A percentile compares a stretch with the other conserved stretches of the same genome.
Evolutionary conservation across 2,329 filamentous ascomycete species (phyloP).

Genomic region (Colletotrichum godetiae): DNA sequence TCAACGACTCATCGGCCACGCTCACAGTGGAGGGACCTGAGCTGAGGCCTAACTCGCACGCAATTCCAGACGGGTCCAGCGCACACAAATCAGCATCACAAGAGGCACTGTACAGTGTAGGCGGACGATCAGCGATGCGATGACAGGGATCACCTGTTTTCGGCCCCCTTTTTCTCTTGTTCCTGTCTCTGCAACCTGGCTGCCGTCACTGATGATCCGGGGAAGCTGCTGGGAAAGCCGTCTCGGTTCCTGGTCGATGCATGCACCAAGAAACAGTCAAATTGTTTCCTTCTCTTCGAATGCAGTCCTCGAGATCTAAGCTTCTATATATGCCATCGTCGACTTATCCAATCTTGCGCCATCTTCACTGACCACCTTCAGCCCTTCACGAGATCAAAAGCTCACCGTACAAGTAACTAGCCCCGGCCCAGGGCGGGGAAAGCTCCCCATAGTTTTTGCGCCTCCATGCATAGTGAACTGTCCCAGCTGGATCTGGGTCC

Average conservation of each 20-base stretch:
- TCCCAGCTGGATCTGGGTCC: conserved; percentile 15
- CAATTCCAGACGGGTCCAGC: neutral
- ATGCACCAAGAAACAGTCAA: neutral
- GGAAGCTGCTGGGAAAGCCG: conserved; percentile 25
- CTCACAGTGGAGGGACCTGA: neutral
- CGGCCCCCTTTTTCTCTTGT: conserved; percentile 13
- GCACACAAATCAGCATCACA: neutral
- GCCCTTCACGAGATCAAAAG: neutral
- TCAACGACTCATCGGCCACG: neutral
- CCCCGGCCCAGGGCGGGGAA: conserved; percentile 20
- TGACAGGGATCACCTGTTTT: conserved; percentile 26
- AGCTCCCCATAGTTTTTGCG: conserved; percentile 9
- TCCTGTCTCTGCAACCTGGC: conserved; percentile 11
- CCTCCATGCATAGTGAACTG: conserved; percentile 19
- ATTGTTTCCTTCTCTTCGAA: neutral
- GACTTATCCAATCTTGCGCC: neutral
- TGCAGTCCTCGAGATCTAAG: neutral
- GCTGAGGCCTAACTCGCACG: neutral
- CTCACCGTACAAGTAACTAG: conserved; percentile 11
- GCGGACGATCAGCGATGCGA: conserved; percentile 14
- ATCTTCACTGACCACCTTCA: conserved; percentile 3
- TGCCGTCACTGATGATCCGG: conserved; percentile 29
- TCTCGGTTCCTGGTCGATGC: neutral
- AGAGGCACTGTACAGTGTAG: neutral
- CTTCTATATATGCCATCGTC: neutral